Percentiles rank a stretch among this genome's conserved stretches.
These are phyloP conservation scores for Coemansia sp. DNA, from an alignment of 192 early-diverging fungal species.

Conservation along the genomic window DNA sequence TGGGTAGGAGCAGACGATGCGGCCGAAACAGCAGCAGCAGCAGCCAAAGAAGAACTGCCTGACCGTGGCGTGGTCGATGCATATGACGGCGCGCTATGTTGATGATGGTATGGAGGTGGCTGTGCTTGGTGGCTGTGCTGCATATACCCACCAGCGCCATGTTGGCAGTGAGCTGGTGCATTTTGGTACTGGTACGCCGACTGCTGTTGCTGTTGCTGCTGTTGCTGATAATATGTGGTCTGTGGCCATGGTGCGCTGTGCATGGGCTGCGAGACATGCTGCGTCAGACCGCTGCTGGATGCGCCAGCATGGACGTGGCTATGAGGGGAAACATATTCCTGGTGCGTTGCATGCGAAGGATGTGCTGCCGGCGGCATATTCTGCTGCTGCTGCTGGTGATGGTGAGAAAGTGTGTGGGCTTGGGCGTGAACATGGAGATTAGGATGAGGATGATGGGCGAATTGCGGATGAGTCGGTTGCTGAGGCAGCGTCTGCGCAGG, in stretches of 20 bases:
- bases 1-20: slow-evolving; percentile 10
- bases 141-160: neutral
- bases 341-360: neutral
- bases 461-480: neutral
- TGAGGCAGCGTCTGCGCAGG: neutral
- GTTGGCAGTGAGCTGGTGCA: neutral
- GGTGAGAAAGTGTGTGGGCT: neutral
- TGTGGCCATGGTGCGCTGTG: neutral
- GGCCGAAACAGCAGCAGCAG: neutral
- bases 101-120: neutral
- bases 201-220: slow-evolving; percentile 5
- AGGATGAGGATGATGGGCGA: neutral
- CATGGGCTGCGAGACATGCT: neutral
- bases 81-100: neutral
- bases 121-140: neutral
- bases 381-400: neutral
- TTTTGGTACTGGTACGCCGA: neutral
- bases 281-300: neutral
- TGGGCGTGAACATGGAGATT: neutral
- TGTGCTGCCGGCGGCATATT: neutral
- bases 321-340: neutral
- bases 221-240: slow-evolving; percentile 5
- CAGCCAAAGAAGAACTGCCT: neutral
- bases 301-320: neutral
- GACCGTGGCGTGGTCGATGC: slow-evolving; percentile 6